Percentiles rank a stretch among this genome's conserved stretches.
Conservation (phyloP, 116 monocot genomes). For the Phalaenopsis hybrid region DNA sequence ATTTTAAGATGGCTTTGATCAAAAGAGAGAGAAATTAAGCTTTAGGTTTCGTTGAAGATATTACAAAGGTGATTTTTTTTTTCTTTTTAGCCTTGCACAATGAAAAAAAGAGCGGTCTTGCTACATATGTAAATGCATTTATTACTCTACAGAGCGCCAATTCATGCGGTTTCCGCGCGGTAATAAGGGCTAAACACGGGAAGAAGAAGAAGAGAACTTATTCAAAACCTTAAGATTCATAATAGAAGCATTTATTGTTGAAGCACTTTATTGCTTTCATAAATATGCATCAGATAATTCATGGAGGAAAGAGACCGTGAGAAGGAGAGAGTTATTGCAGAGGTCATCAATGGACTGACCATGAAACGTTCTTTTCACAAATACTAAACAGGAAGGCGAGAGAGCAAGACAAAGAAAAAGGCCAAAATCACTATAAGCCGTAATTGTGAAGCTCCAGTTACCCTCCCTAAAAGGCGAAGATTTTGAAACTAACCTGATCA, state of each 20-base stretch:
- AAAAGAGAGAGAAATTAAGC: no score
- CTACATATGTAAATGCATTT: no score
- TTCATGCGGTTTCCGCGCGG: no score
- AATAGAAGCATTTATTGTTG: not conserved
- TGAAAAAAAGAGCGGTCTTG: not conserved
- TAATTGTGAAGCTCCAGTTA: not conserved
- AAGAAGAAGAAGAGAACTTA: not conserved
- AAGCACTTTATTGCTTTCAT: conserved; percentile 4
- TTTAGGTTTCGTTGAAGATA: not conserved
- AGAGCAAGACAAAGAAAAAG: not conserved
- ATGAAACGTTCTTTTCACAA: not conserved
- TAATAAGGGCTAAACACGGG: no score
- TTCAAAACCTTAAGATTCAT: not conserved
- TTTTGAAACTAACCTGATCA: not conserved
- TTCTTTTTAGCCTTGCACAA: not conserved
- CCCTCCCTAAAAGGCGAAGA: not conserved
- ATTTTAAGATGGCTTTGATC: no score
- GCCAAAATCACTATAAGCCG: no score
- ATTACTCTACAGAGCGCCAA: no score
- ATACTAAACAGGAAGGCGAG: not conserved
- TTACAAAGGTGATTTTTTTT: no score
- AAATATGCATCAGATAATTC: not conserved
- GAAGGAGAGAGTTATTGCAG: not conserved
- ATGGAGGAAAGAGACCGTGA: not conserved
- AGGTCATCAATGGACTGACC: not conserved